A percentile compares a stretch with the other conserved stretches of the same genome.
Conservation (phyloP, 129 eudicot species). For the Dittrichia graveolens region DNA sequence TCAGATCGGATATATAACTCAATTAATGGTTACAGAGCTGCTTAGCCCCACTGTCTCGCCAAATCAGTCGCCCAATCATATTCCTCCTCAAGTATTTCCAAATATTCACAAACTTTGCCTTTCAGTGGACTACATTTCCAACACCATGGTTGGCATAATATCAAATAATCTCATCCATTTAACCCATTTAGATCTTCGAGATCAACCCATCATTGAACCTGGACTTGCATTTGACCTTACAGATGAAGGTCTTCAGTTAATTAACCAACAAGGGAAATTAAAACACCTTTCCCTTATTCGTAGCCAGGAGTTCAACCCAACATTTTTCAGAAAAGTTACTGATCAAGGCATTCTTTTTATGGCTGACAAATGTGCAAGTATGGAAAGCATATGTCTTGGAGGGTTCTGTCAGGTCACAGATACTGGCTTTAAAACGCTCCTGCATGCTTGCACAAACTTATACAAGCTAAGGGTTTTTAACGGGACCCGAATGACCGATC, state of each 20-base stretch:
- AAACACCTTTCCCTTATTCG: conserved; percentile 81
- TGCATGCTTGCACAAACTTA: conserved; percentile 78
- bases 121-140: conserved; percentile 92
- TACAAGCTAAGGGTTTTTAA: conserved; percentile 69
- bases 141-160: conserved; percentile 75
- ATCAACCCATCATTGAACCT: conserved; percentile 91
- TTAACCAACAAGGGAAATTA: conserved; percentile 73
- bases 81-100: conserved; percentile 53
- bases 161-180: conserved; percentile 64
- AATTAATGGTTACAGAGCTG: conserved; percentile 80
- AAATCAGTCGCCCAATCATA: conserved; percentile 39
- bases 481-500: conserved; percentile 90
- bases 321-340: conserved; percentile 80
- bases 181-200: conserved; percentile 90
- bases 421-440: conserved; percentile 85
- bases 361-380: conserved; percentile 81
- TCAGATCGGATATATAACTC: conserved; percentile 83
- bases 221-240: conserved; percentile 81
- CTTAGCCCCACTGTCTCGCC: conserved; percentile 71
- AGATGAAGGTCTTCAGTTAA: conserved; percentile 71
- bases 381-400: conserved; percentile 93
- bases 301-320: conserved; percentile 83
- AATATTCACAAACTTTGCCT: conserved; percentile 68
- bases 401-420: conserved; percentile 97
- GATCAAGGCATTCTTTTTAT: conserved; percentile 94